Conservation (phyloP, 768 basidiomycete genomes). For the Auricularia cornea region DNA sequence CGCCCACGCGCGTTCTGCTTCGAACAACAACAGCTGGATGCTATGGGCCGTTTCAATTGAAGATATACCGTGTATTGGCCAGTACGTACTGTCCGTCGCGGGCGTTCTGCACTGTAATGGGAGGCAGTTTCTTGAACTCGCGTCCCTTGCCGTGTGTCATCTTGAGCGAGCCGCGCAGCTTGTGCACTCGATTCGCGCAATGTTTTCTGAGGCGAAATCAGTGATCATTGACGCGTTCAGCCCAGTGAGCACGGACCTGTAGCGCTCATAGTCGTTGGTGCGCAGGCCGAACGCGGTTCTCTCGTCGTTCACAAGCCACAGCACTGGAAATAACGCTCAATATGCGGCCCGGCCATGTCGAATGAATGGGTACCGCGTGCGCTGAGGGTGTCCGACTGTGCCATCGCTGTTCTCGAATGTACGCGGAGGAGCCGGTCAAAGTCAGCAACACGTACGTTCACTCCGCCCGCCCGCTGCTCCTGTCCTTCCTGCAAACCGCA, state of each 20-base stretch:
- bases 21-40: conserved; percentile 77
- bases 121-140: conserved; percentile 79
- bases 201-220: conserved; percentile 58
- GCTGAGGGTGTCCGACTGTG: background rate
- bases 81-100: conserved; percentile 82
- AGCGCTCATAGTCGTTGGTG: conserved; percentile 80
- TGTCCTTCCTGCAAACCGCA: background rate
- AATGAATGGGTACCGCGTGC: background rate
- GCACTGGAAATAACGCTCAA: conserved; percentile 41
- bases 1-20: conserved; percentile 88
- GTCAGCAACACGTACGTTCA: background rate
- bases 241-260: conserved; percentile 45
- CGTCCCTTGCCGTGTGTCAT: conserved; percentile 83
- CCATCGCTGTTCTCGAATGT: too few relatives aligned
- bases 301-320: conserved; percentile 80
- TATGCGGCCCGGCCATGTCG: background rate
- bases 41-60: conserved; percentile 29
- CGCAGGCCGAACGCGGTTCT: conserved; percentile 85
- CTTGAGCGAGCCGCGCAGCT: conserved; percentile 74
- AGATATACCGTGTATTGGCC: too few relatives aligned
- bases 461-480: background rate
- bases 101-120: conserved; percentile 55
- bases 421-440: too few relatives aligned
- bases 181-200: conserved; percentile 84
- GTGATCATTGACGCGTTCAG: background rate